These are phyloP conservation scores for Trametes cinnabarina DNA, from an alignment of 768 basidiomycete species.

Conservation along the genomic window DNA sequence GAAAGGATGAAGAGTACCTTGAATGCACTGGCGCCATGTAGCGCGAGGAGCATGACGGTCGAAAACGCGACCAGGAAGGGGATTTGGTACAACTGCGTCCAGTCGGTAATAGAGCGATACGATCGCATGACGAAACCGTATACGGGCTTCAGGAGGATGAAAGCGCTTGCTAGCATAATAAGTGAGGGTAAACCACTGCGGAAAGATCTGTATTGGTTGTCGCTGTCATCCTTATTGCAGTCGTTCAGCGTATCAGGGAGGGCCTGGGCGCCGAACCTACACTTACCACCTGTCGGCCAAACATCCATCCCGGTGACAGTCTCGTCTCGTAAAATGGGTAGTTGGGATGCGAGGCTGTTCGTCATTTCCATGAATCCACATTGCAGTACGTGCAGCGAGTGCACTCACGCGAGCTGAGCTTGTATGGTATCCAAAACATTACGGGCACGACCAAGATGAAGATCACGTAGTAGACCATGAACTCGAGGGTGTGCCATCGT, in stretches of 20 bases:
- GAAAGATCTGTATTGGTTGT: conserved; percentile 87
- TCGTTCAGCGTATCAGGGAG: background rate
- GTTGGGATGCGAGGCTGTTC: conserved; percentile 77
- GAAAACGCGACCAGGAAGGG: conserved; percentile 64
- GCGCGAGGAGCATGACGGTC: conserved; percentile 56
- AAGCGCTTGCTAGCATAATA: conserved; percentile 45
- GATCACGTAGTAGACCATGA: conserved; percentile 68
- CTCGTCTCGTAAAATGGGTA: conserved; percentile 55
- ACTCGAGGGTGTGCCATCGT: conserved; percentile 82
- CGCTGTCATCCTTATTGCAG: conserved; percentile 77
- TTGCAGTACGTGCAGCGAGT: background rate
- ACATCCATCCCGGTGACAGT: conserved; percentile 78
- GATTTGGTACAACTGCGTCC: conserved; percentile 39
- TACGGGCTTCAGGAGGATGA: conserved; percentile 54
- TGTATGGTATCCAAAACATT: conserved; percentile 75
- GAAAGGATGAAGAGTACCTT: conserved; percentile 75
- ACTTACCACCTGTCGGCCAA: conserved; percentile 75
- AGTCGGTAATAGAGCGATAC: conserved; percentile 25
- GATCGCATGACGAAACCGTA: conserved; percentile 35
- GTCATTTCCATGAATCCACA: too few species aligned
- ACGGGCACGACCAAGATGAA: conserved; percentile 60
- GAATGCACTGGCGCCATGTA: conserved; percentile 80
- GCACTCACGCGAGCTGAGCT: conserved; percentile 72
- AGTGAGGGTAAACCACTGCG: conserved; percentile 75
- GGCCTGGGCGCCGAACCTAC: too few species aligned